Evolutionary conservation across 225 moss, liverwort and hornwort genomes (phyloP).

Genomic region (Sphagnum contortum): DNA sequence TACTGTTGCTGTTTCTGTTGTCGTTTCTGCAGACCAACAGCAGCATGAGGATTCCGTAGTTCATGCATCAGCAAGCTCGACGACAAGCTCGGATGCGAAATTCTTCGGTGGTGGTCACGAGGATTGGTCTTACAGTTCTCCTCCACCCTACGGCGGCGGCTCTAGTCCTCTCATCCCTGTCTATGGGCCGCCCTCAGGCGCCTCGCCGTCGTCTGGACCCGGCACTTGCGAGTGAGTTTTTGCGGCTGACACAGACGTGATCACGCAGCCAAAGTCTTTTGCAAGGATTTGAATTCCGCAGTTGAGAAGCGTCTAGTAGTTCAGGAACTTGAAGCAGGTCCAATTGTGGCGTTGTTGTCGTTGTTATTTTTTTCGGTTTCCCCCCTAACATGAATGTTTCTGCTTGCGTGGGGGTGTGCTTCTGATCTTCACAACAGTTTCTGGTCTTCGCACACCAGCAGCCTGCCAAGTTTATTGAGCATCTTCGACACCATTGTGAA

Average conservation of each 20-base stretch:
- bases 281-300: not conserved
- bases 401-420: not conserved
- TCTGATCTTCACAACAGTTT: slow-evolving; percentile 6
- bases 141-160: no score
- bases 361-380: not conserved
- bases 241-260: not conserved
- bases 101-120: no score
- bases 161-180: no score
- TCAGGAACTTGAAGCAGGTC: no score
- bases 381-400: not conserved
- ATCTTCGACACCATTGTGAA: slow-evolving; percentile 8
- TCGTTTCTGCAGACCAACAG: no score
- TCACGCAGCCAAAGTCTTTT: not conserved
- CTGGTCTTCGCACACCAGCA: slow-evolving; percentile 19
- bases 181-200: no score
- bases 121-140: no score
- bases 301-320: not conserved
- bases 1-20: no score
- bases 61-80: no score
- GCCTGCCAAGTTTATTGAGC: slow-evolving; percentile 10
- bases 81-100: no score
- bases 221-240: slow-evolving; percentile 7
- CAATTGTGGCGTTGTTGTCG: no score
- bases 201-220: not conserved
- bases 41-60: no score